Conservation (phyloP, 2,329 filamentous ascomycete species). For the Aspergillus awamori region DNA sequence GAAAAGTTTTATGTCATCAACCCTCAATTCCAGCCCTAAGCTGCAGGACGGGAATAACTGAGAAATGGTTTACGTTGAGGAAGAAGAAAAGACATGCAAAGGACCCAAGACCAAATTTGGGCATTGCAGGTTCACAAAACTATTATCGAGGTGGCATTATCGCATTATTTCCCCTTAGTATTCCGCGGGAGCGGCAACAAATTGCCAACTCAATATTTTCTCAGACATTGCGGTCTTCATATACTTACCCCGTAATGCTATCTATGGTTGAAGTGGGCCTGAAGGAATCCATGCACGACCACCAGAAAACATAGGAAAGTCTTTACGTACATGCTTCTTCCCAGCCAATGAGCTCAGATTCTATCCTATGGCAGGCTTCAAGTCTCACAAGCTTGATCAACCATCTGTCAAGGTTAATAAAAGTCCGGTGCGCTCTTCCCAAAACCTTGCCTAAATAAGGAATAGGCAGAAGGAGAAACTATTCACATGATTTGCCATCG, state of each 20-base stretch:
- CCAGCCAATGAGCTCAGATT: not conserved
- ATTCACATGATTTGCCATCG: too few species aligned
- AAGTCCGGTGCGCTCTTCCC: not conserved
- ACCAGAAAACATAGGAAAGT: not conserved
- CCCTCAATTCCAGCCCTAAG: constrained; percentile 30
- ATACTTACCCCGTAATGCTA: constrained; percentile 1
- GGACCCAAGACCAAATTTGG: not conserved
- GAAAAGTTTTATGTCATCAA: constrained; percentile 39
- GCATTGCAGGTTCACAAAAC: not conserved
- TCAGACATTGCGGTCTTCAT: not conserved
- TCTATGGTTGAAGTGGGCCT: not conserved
- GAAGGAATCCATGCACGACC: not conserved
- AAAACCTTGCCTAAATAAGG: too few species aligned
- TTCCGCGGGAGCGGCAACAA: not conserved
- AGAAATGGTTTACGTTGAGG: not conserved
- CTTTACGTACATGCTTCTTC: not conserved
- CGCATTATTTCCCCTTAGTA: too few species aligned
- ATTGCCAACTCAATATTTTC: not conserved
- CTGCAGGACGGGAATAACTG: not conserved
- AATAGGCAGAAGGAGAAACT: too few species aligned
- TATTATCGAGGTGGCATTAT: not conserved
- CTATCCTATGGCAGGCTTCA: not conserved
- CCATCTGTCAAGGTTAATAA: not conserved
- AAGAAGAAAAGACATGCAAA: not conserved
- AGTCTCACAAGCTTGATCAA: too few species aligned